These are phyloP conservation scores for Solanum lignicaule DNA, from an alignment of 257 asterid genomes.

Conservation along the genomic window DNA sequence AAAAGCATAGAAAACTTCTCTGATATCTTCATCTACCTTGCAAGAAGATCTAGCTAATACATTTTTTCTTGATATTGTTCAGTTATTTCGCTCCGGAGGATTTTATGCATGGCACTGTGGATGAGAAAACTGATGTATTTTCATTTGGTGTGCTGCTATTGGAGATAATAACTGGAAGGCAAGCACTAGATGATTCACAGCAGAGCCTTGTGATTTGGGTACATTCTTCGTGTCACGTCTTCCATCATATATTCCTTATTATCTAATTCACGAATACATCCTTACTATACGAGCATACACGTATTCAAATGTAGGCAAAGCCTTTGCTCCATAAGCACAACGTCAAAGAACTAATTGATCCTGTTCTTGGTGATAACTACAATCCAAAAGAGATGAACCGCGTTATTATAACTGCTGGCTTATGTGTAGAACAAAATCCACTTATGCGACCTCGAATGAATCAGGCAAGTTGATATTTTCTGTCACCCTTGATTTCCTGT, in stretches of 20 bases:
- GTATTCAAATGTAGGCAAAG: conserved; percentile 33
- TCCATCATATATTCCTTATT: neutral
- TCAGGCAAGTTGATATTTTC: conserved; percentile 30
- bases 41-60: neutral
- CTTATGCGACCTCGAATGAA: conserved; percentile 53
- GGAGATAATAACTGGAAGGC: conserved; percentile 55
- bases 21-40: neutral
- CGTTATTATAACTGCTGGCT: conserved; percentile 37
- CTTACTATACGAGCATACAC: neutral
- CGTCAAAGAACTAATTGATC: conserved; percentile 34
- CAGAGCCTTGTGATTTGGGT: conserved; percentile 68
- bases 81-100: conserved; percentile 80
- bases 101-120: conserved; percentile 63
- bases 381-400: conserved; percentile 29
- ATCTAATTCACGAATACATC: neutral
- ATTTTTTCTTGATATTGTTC: neutral
- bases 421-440: conserved; percentile 40
- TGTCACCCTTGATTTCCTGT: neutral
- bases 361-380: conserved; percentile 28
- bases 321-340: conserved; percentile 43
- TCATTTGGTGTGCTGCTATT: conserved; percentile 64
- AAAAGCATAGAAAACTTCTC: neutral
- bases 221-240: neutral
- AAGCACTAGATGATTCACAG: conserved; percentile 44
- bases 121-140: conserved; percentile 70